These are phyloP conservation scores for Pilaira anomala DNA, from an alignment of 192 early-diverging fungal genomes.

Conservation along the genomic window DNA sequence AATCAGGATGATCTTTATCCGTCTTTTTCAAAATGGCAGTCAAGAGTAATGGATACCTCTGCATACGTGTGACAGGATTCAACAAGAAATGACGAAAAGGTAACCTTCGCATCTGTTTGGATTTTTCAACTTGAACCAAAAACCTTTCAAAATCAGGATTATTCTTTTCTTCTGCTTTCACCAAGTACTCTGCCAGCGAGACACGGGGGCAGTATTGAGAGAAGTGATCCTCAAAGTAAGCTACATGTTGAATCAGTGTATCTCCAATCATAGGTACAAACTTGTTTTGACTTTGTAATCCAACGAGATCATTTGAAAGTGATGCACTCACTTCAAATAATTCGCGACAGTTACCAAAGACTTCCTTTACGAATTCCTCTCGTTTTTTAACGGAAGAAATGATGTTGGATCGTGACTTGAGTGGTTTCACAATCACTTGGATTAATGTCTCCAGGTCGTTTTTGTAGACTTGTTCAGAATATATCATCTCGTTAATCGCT, in stretches of 20 bases:
- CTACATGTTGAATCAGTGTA: conserved; percentile 68
- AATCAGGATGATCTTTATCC: conserved; percentile 75
- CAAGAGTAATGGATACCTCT: conserved; percentile 82
- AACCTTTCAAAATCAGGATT: conserved; percentile 74
- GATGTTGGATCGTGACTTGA: not conserved
- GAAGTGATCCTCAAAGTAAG: conserved; percentile 68
- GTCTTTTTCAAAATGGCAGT: conserved; percentile 83
- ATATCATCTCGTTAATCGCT: conserved; percentile 89
- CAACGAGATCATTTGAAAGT: conserved; percentile 55
- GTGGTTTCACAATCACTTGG: conserved; percentile 35
- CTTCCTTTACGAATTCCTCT: conserved; percentile 74
- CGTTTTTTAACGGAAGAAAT: conserved; percentile 39
- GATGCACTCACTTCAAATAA: conserved; percentile 46
- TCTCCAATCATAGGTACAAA: conserved; percentile 77
- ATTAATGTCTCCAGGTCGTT: conserved; percentile 81
- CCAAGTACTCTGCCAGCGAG: conserved; percentile 72
- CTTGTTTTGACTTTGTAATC: conserved; percentile 51
- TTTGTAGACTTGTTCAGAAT: conserved; percentile 91
- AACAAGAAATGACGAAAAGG: conserved; percentile 50
- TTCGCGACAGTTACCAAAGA: conserved; percentile 64
- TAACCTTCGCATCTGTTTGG: conserved; percentile 23
- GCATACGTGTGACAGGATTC: conserved; percentile 82
- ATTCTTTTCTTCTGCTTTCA: conserved; percentile 69
- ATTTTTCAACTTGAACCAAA: conserved; percentile 46
- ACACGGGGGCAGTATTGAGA: conserved; percentile 82